A percentile compares a stretch with the other conserved stretches of the same genome.
Evolutionary conservation across 2,329 filamentous ascomycete species (phyloP).

Genomic region (Talaromyces sp.): DNA sequence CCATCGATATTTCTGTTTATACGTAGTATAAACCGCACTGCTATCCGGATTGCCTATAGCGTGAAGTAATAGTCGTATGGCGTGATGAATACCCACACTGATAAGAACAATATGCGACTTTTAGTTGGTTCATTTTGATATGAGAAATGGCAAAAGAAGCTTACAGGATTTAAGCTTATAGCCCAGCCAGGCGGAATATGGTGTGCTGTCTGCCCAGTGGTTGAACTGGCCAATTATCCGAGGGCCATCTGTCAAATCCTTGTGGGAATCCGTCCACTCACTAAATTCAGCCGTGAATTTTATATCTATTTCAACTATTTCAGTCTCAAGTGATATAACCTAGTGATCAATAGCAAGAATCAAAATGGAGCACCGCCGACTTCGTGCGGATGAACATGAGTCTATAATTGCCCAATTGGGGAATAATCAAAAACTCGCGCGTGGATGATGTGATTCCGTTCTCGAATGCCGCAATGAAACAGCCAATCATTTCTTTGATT

Average conservation of each 20-base stretch:
- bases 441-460: neutral
- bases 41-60: neutral
- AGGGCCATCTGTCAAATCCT: neutral
- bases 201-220: neutral
- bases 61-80: neutral
- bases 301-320: neutral
- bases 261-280: neutral
- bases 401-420: slow-evolving; percentile 3
- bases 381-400: neutral
- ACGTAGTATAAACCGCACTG: neutral
- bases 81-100: neutral
- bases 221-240: neutral
- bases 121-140: too few species aligned
- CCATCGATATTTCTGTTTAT: neutral
- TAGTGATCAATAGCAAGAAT: neutral
- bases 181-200: neutral
- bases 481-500: neutral
- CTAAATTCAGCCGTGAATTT: neutral
- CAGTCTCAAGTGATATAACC: neutral
- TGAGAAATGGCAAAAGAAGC: neutral
- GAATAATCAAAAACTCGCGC: neutral
- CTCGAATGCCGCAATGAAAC: slow-evolving; percentile 1
- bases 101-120: neutral
- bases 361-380: neutral
- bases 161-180: neutral